Conservation (phyloP, 495 filamentous ascomycete genomes). For the Filosporella fistucella region DNA sequence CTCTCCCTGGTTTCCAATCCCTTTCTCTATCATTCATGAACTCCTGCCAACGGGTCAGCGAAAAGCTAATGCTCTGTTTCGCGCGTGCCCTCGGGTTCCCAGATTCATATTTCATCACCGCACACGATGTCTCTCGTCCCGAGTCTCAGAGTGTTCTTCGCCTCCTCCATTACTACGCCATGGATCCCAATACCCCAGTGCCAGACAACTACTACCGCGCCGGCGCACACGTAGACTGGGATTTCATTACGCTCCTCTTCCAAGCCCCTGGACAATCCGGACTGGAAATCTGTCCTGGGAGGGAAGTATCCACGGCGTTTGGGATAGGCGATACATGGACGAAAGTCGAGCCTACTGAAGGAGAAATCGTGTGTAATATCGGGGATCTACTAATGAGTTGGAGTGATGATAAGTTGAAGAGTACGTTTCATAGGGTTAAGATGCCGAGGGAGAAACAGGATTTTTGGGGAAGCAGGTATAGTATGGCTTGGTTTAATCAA, state of each 20-base stretch:
- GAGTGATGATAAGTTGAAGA: conserved; percentile 67
- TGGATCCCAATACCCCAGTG: conserved; percentile 25
- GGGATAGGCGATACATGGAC: conserved; percentile 58
- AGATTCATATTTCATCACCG: conserved; percentile 48
- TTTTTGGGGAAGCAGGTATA: conserved; percentile 55
- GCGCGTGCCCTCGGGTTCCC: conserved; percentile 52
- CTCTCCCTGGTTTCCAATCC: conserved; percentile 44
- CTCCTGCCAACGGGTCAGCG: conserved; percentile 44
- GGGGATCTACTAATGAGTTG: conserved; percentile 66
- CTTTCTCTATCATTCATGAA: conserved; percentile 48
- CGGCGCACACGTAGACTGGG: conserved; percentile 62
- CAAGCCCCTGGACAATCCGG: conserved; percentile 58
- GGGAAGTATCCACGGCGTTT: conserved; percentile 56
- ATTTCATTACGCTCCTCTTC: conserved; percentile 61
- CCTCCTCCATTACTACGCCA: conserved; percentile 51
- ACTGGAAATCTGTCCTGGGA: conserved; percentile 61
- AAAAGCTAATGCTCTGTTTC: conserved; percentile 55
- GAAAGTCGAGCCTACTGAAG: conserved; percentile 49
- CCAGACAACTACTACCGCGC: conserved; percentile 53
- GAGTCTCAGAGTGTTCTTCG: conserved; percentile 53
- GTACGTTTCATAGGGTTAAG: conserved; percentile 58
- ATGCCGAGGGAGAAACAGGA: conserved; percentile 48
- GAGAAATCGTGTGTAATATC: conserved; percentile 64
- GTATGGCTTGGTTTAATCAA: conserved; percentile 65
- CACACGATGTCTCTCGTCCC: conserved; percentile 42